A percentile compares a stretch with the other conserved stretches of the same genome.
Conservation (phyloP, 2,329 filamentous ascomycete genomes). For the Fusarium sulawesiense region DNA sequence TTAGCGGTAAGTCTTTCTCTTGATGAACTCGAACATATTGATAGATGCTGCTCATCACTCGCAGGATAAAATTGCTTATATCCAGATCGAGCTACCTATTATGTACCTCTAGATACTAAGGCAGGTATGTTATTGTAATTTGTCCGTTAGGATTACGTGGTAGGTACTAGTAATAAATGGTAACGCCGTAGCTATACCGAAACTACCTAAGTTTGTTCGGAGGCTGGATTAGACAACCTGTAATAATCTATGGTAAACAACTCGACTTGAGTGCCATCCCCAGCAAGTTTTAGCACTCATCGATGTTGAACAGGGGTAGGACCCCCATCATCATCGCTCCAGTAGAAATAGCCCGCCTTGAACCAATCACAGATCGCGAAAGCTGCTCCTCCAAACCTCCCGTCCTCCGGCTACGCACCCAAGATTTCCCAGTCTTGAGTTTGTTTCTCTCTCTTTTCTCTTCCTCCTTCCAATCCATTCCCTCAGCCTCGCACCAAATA, state of each 20-base stretch:
- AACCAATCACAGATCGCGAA: conserved; percentile 40
- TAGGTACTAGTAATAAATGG: conserved; percentile 20
- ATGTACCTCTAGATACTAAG: no score
- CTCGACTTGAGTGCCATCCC: conserved; percentile 16
- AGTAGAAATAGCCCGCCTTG: conserved; percentile 24
- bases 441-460: conserved; percentile 39
- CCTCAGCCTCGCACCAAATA: conserved; percentile 29
- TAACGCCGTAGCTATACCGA: conserved; percentile 33
- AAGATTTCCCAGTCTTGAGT: conserved; percentile 46
- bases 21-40: neutral
- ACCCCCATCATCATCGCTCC: conserved; percentile 36
- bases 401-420: conserved; percentile 49
- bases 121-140: neutral
- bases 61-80: neutral
- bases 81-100: neutral
- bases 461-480: conserved; percentile 18
- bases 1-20: no score
- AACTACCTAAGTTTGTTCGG: neutral
- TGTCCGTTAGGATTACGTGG: conserved; percentile 21
- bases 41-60: neutral
- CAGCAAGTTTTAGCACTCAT: conserved; percentile 24
- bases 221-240: neutral
- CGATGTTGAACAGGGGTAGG: conserved; percentile 25
- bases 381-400: conserved; percentile 47
- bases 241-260: neutral